A percentile compares a stretch with the other conserved stretches of the same genome.
phyloP scores from a whole-genome alignment of 2,329 filamentous ascomycete species.

The Aspergillus candidus region DNA sequence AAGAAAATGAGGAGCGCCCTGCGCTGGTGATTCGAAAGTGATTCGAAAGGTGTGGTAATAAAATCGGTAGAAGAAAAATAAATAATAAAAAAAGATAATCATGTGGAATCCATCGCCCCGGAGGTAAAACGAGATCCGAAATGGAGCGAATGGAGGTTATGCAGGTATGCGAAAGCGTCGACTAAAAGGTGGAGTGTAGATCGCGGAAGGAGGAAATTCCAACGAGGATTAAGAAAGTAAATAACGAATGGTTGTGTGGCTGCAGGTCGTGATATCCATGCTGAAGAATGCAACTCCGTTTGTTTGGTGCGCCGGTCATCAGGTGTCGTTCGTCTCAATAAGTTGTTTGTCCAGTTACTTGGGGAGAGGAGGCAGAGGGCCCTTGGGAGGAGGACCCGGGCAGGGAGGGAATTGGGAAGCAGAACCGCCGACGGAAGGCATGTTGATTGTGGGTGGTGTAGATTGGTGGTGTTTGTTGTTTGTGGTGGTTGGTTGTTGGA shows the following conservation, averaged over 20 bases:
- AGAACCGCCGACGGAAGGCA: conserved; percentile 32
- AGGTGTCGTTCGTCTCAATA: conserved; percentile 16
- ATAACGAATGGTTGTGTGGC: background rate
- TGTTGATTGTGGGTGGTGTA: conserved; percentile 16
- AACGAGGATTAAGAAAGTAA: too few species aligned
- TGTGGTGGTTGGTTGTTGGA: conserved; percentile 1
- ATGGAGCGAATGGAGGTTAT: background rate
- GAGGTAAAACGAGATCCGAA: background rate
- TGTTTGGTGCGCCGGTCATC: conserved; percentile 25
- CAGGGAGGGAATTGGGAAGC: conserved; percentile 35
- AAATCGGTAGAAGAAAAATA: background rate
- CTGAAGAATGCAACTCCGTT: conserved; percentile 15
- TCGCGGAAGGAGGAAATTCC: conserved; percentile 13
- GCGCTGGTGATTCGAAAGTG: too few species aligned
- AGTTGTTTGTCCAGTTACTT: conserved; percentile 24
- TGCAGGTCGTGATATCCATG: conserved; percentile 31
- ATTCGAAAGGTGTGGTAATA: too few species aligned
- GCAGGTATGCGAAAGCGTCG: too few species aligned
- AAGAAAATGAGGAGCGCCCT: too few species aligned
- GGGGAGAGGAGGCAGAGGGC: conserved; percentile 34
- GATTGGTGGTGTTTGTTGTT: conserved; percentile 6
- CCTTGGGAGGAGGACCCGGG: conserved; percentile 35
- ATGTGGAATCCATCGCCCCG: too few species aligned
- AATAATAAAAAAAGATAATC: background rate
- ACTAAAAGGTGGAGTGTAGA: conserved; percentile 17